A percentile compares a stretch with the other conserved stretches of the same genome.
Conservation (phyloP, 2,329 filamentous ascomycete species). For the Sclerotinia spermophila region DNA sequence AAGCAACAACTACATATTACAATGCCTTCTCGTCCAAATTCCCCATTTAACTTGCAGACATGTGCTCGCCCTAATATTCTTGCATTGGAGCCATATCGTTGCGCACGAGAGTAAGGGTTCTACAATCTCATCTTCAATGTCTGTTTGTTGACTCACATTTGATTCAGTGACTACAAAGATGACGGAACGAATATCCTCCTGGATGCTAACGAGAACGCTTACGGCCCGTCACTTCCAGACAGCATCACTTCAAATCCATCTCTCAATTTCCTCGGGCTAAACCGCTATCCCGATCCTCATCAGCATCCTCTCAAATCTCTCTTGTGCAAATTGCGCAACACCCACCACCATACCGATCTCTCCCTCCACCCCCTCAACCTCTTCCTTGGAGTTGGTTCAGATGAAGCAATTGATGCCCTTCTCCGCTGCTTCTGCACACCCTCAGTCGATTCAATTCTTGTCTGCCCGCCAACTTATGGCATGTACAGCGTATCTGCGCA, state of each 20-base stretch:
- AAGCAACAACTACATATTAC: slow-evolving; percentile 10
- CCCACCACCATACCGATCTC: slow-evolving; percentile 72
- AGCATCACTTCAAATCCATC: slow-evolving; percentile 45
- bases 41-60: slow-evolving; percentile 67
- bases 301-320: slow-evolving; percentile 81
- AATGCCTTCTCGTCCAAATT: slow-evolving; percentile 39
- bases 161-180: slow-evolving; percentile 89
- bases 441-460: slow-evolving; percentile 83
- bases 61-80: slow-evolving; percentile 77
- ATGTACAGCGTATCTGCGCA: slow-evolving; percentile 97
- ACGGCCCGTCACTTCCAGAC: slow-evolving; percentile 68
- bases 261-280: slow-evolving; percentile 75
- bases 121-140: background rate
- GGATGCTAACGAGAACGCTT: slow-evolving; percentile 97
- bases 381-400: slow-evolving; percentile 92
- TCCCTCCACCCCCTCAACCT: slow-evolving; percentile 75
- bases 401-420: slow-evolving; percentile 94
- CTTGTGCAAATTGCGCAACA: slow-evolving; percentile 84
- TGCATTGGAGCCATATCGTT: slow-evolving; percentile 73
- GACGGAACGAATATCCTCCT: slow-evolving; percentile 93
- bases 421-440: slow-evolving; percentile 91
- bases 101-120: slow-evolving; percentile 68
- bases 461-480: slow-evolving; percentile 94
- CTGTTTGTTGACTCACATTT: slow-evolving; percentile 34
- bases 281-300: slow-evolving; percentile 96